A percentile compares a stretch with the other conserved stretches of the same genome.
phyloP scores from a whole-genome alignment of 768 basidiomycete species.

The Baorangia bicolor region DNA sequence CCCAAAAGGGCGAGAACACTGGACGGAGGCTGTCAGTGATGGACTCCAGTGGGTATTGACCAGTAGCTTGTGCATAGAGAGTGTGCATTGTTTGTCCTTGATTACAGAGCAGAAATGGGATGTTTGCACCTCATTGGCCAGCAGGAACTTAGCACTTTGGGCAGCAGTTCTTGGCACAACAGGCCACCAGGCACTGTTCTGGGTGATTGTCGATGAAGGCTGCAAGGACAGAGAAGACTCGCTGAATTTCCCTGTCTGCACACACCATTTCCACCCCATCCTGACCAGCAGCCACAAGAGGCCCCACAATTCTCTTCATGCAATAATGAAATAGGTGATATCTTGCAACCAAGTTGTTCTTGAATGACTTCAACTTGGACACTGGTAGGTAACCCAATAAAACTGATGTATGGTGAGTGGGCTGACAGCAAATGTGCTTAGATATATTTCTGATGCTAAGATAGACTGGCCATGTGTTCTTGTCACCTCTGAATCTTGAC shows the following conservation, averaged over 20 bases:
- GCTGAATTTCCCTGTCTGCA: not conserved
- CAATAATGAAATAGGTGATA: not conserved
- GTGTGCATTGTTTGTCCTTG: not conserved
- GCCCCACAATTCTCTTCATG: not conserved
- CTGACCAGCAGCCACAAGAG: fast-evolving
- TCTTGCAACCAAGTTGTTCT: not conserved
- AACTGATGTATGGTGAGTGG: not conserved
- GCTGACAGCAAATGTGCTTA: not conserved
- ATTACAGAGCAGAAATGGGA: not conserved
- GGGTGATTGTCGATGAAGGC: not conserved
- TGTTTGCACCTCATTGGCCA: not conserved
- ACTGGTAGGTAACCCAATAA: not conserved
- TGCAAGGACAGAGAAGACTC: not conserved
- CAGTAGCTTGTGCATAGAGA: not conserved
- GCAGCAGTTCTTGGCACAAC: not conserved
- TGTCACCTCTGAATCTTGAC: not conserved
- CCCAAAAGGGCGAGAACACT: not conserved
- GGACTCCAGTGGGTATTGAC: not conserved
- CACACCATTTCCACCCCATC: not conserved
- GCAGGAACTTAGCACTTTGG: not conserved
- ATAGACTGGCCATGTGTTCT: not conserved
- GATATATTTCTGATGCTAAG: not conserved
- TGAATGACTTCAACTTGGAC: not conserved
- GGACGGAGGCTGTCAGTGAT: not conserved
- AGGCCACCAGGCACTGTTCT: not conserved